Base-by-base conservation (phyloP, 805 yeast species). In the Wickerhamiella allomyrinae region DNA sequence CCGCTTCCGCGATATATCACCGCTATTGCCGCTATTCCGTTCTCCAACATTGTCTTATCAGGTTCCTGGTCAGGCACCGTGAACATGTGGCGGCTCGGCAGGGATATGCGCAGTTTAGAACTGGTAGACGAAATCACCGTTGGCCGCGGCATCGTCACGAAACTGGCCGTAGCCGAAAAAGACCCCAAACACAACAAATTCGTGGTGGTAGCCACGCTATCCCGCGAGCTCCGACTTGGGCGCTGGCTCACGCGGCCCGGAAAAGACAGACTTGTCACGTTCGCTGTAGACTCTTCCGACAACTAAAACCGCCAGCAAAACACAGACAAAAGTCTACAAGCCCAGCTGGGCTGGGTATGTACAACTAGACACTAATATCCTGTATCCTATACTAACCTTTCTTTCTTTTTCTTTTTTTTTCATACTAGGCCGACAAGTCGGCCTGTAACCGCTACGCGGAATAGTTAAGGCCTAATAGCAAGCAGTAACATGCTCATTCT, bases 31-130 rank as follows among this genome's bases (percentile, higher is more conserved):
- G 84, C 94, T 0, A 65, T 89, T 19, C 95, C 97, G 14, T 89
- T 74, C 58, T 72, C 87, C 10, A 86, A 91, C 56, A 60, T 84
- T 5, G 84, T 91, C 55, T 65, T 89, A 35, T 74, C 85, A 10
- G 98, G 98, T 1, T 87, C 97, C 2, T 81, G 84, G 78, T 72
- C 76, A 55, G 96, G 97, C 3, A 58, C 67, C 7, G 59, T 91
- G 42, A 75, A 71, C 46, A 69, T 85, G 37, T 91, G 97, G 97
- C 73, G 74, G 55, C 58, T 89, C 21, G 71, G 70, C 39, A 77
- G 73, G 39, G 77, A 74, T 40, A 56, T 78, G 52, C 71, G 94
- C 52, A 63, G 67, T 25, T 79, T 89, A 57, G 63, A 60, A 25
- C 57, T 66, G 7, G 47, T 83, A 9, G 82, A 80, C 14, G 67